phyloP scores from a whole-genome alignment of 139 green algal genomes.

The Trebouxia sp. region DNA sequence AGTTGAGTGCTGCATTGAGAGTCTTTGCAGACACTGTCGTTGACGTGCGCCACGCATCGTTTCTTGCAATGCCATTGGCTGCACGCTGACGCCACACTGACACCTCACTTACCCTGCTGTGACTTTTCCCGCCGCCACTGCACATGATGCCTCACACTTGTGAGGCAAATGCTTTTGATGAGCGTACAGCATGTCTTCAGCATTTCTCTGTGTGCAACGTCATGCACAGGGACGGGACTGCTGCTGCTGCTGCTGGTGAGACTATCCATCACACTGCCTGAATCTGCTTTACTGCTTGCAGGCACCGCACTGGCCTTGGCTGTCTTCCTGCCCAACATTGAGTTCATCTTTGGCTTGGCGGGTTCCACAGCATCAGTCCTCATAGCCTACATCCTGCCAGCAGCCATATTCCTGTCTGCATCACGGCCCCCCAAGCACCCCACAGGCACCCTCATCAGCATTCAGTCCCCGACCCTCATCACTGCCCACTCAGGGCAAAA shows the following conservation, averaged over 20 bases:
- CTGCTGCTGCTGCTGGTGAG: too few relatives aligned
- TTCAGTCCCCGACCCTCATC: background rate
- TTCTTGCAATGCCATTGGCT: too few relatives aligned
- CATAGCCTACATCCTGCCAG: constrained; percentile 75
- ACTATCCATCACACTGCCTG: background rate
- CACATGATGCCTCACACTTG: too few relatives aligned
- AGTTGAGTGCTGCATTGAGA: too few relatives aligned
- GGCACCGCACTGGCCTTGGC: constrained; percentile 34
- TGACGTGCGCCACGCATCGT: too few relatives aligned
- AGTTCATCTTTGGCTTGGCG: constrained; percentile 86
- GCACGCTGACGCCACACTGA: too few relatives aligned
- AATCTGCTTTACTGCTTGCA: constrained; percentile 5
- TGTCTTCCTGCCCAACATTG: constrained; percentile 78
- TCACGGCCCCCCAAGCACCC: background rate
- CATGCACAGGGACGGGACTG: too few relatives aligned
- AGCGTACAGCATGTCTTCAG: background rate
- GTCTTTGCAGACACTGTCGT: too few relatives aligned
- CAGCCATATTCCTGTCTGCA: constrained; percentile 61
- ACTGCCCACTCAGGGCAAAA: background rate
- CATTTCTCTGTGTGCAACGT: too few relatives aligned
- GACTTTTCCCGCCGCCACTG: too few relatives aligned
- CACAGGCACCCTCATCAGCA: constrained; percentile 37
- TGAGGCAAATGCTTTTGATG: background rate
- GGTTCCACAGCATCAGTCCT: constrained; percentile 77
- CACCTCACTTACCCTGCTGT: too few relatives aligned